These are phyloP conservation scores for Ceratobasidium sp. DNA, from an alignment of 1,284 basidiomycete species.

Conservation along the genomic window DNA sequence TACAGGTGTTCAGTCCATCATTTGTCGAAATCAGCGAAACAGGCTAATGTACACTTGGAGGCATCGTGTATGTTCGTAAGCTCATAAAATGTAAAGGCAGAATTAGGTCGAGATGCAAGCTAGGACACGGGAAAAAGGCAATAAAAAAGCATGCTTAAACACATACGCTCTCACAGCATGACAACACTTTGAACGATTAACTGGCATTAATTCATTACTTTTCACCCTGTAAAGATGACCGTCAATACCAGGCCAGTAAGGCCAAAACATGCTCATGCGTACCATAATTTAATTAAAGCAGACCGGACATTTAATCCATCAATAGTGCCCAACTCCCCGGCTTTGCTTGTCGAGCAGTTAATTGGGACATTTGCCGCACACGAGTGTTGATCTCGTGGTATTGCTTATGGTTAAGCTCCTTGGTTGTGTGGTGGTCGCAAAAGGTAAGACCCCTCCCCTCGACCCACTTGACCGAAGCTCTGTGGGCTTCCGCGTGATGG, in stretches of 20 bases:
- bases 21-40: slow-evolving; percentile 2
- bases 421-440: slow-evolving; percentile 30
- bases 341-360: not conserved
- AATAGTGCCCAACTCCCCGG: not conserved
- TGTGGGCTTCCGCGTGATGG: not conserved
- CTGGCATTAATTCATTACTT: not conserved
- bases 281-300: not conserved
- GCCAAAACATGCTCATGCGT: not conserved
- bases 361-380: not conserved
- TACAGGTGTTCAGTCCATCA: not conserved
- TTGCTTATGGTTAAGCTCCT: slow-evolving; percentile 28
- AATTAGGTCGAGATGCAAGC: not conserved
- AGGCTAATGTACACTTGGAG: slow-evolving; percentile 13
- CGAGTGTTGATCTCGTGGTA: slow-evolving; percentile 1
- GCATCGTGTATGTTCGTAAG: not conserved
- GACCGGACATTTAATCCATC: not conserved
- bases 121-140: not conserved
- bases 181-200: not conserved
- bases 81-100: not conserved
- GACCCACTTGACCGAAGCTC: slow-evolving; percentile 8
- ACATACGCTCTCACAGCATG: not conserved
- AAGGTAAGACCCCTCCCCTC: not conserved
- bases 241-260: not conserved
- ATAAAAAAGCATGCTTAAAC: not conserved
- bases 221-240: not conserved